Conservation (phyloP, 176 grass and related monocot genomes). For the Sorghum bicolor region Sorghum_bicolor_NCBIv3 NC_012875.2:59053001-59053500, state of each 20-base stretch:
- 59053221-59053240: background rate
- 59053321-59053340: background rate
- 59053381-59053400: background rate
- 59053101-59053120: background rate
- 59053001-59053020: background rate
- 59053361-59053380: no score
- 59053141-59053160: background rate
- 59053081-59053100: conserved; percentile 28
- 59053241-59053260: background rate
- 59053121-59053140: background rate
- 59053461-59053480: no score
- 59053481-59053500: no score
- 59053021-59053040: no score
- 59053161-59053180: background rate
- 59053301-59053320: background rate
- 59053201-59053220: background rate
- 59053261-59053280: no score
- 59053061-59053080: conserved; percentile 29
- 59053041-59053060: background rate
- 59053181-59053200: background rate
- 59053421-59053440: no score
- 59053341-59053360: no score
- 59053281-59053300: no score
- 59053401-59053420: background rate
- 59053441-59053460: no score